A percentile compares a stretch with the other conserved stretches of the same genome.
These are phyloP conservation scores for Pholiota conissans DNA, from an alignment of 768 basidiomycete species.

Conservation along the genomic window DNA sequence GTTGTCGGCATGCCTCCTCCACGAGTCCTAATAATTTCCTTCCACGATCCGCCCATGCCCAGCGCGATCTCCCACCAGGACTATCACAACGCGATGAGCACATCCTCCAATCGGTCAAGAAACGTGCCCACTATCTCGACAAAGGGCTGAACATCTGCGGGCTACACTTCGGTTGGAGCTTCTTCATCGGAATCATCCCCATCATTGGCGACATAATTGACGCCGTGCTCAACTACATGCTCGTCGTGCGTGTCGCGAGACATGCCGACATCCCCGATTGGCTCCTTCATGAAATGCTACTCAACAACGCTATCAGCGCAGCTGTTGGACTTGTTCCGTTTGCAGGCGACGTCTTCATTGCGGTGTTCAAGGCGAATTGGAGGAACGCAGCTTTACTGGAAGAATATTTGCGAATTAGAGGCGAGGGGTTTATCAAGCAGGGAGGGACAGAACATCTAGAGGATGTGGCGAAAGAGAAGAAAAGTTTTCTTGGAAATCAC, in stretches of 20 bases:
- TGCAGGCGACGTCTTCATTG: constrained; percentile 75
- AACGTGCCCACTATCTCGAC: constrained; percentile 83
- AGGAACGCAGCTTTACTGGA: constrained; percentile 87
- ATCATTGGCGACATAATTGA: constrained; percentile 67
- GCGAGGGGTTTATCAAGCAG: constrained; percentile 65
- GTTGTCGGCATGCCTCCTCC: too few relatives aligned
- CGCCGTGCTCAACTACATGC: constrained; percentile 65
- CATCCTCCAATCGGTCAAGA: constrained; percentile 75
- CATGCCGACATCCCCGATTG: constrained; percentile 68
- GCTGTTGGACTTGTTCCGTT: constrained; percentile 67
- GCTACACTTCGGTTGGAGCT: constrained; percentile 84
- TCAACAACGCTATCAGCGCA: constrained; percentile 73
- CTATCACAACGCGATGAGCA: constrained; percentile 74
- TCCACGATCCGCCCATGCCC: neutral
- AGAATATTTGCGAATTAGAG: constrained; percentile 78
- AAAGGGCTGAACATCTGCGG: constrained; percentile 83
- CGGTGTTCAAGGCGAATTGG: constrained; percentile 83
- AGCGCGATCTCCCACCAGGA: constrained; percentile 76
- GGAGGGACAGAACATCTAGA: constrained; percentile 23
- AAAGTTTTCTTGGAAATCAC: constrained; percentile 18
- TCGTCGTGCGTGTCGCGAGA: constrained; percentile 75
- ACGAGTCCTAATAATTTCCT: too few relatives aligned
- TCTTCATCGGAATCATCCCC: constrained; percentile 79
- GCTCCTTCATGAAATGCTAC: constrained; percentile 72
- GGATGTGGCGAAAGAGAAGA: too few relatives aligned